phyloP scores from a whole-genome alignment of 2,329 filamentous ascomycete genomes.

The Cordyceps cateniannulata region DNA sequence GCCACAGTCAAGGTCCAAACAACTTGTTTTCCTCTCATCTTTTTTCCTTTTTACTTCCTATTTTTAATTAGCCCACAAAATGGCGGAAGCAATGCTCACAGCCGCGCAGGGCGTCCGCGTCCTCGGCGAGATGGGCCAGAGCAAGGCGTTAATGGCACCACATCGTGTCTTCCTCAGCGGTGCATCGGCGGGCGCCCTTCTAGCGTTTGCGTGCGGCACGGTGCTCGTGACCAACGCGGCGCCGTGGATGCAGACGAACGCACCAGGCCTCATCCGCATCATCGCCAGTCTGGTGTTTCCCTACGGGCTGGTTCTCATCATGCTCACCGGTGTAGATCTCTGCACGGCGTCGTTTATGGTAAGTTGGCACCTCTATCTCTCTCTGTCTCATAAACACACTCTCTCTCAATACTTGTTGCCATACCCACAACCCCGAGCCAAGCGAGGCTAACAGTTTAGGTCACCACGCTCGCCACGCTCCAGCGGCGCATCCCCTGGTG shows the following conservation, averaged over 20 bases:
- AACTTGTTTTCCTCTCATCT: background rate
- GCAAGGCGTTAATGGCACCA: constrained; percentile 44
- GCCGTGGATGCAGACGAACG: constrained; percentile 39
- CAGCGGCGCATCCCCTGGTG: constrained; percentile 10
- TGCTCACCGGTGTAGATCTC: too few species aligned
- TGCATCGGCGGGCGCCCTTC: constrained; percentile 43
- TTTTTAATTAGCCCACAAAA: background rate
- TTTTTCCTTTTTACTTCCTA: too few species aligned
- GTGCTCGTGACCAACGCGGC: constrained; percentile 35
- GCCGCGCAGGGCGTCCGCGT: background rate
- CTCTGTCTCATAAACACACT: background rate
- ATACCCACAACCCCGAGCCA: background rate
- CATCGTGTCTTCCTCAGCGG: constrained; percentile 46
- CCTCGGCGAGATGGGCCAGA: constrained; percentile 28
- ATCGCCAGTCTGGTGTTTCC: constrained; percentile 30
- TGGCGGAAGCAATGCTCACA: background rate
- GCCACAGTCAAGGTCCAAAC: background rate
- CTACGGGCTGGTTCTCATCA: background rate
- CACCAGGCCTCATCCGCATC: constrained; percentile 38
- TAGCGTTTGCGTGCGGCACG: constrained; percentile 44
- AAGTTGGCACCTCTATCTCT: constrained; percentile 28
- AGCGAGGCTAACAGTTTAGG: constrained; percentile 4
- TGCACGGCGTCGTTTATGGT: too few species aligned
- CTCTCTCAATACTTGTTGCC: background rate
- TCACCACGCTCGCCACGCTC: constrained; percentile 12